Percentiles rank a stretch among this genome's conserved stretches.
phyloP scores from a whole-genome alignment of 345 rosid genomes.

The Syzygium grande region DNA sequence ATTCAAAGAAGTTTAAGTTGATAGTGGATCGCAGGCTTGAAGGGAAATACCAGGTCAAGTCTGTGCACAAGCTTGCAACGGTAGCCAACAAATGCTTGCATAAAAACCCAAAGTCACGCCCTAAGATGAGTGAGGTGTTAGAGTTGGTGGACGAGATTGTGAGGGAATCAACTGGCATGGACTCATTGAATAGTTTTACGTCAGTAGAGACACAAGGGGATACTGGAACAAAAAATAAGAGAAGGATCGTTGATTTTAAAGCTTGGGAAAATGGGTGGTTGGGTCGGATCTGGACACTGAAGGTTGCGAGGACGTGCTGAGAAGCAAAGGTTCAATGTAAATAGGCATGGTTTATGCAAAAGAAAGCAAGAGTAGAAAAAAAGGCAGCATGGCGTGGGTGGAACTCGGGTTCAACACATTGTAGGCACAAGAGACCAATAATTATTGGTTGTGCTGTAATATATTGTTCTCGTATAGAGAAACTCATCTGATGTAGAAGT shows the following conservation, averaged over 20 bases:
- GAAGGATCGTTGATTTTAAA: conserved; percentile 12
- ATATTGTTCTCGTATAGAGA: background rate
- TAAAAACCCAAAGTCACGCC: conserved; percentile 66
- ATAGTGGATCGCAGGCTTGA: conserved; percentile 69
- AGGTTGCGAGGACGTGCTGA: conserved; percentile 37
- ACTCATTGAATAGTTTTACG: conserved; percentile 18
- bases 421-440: background rate
- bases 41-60: conserved; percentile 33
- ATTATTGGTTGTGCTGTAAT: background rate
- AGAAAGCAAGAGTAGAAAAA: background rate
- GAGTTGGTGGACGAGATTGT: conserved; percentile 49
- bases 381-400: background rate
- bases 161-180: conserved; percentile 28
- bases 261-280: conserved; percentile 35
- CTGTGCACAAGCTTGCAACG: conserved; percentile 52
- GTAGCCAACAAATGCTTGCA: conserved; percentile 74
- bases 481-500: background rate
- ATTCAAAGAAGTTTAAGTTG: conserved; percentile 40
- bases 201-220: background rate
- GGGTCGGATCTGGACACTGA: conserved; percentile 33
- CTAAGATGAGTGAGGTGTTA: conserved; percentile 89
- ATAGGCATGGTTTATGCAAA: background rate
- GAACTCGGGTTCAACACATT: background rate
- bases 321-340: background rate
- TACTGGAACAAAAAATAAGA: background rate